phyloP scores from a whole-genome alignment of 2,329 filamentous ascomycete genomes.

The Colletotrichum sojae region DNA sequence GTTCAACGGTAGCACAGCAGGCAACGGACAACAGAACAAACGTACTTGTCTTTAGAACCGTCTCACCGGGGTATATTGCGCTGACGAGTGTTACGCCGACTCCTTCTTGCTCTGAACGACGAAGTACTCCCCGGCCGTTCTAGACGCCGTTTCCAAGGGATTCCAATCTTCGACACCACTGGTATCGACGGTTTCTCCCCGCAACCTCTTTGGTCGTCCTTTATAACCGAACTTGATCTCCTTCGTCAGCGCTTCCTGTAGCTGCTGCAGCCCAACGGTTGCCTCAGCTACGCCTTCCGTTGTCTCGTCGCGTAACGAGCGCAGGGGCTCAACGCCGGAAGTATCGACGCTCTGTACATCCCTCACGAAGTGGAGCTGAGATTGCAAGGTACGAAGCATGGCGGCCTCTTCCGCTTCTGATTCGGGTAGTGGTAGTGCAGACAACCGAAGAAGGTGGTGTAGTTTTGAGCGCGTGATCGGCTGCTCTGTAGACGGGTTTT shows the following conservation, averaged over 20 bases:
- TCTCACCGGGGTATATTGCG: slow-evolving; percentile 25
- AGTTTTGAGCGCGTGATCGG: slow-evolving; percentile 77
- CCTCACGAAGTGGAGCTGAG: slow-evolving; percentile 92
- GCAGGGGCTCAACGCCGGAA: slow-evolving; percentile 78
- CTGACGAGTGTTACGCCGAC: slow-evolving; percentile 36
- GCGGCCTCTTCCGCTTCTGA: slow-evolving; percentile 72
- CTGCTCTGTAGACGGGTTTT: slow-evolving; percentile 49
- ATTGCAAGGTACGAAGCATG: slow-evolving; percentile 82
- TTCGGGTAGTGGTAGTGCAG: slow-evolving; percentile 83
- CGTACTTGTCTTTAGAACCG: slow-evolving; percentile 6
- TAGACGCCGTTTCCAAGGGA: slow-evolving; percentile 75
- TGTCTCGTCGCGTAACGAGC: slow-evolving; percentile 87
- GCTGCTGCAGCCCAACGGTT: slow-evolving; percentile 70
- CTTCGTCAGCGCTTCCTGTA: slow-evolving; percentile 68
- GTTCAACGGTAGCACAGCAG: slow-evolving; percentile 12
- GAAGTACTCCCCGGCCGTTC: slow-evolving; percentile 80
- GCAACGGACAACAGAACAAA: slow-evolving; percentile 27
- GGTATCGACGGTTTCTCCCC: slow-evolving; percentile 52
- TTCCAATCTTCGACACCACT: slow-evolving; percentile 76
- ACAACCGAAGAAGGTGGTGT: slow-evolving; percentile 88
- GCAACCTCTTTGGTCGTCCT: slow-evolving; percentile 57
- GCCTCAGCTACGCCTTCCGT: slow-evolving; percentile 65
- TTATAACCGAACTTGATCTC: slow-evolving; percentile 75
- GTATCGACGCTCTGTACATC: slow-evolving; percentile 87
- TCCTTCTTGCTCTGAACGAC: slow-evolving; percentile 76